A percentile compares a stretch with the other conserved stretches of the same genome.
phyloP scores from a whole-genome alignment of 2,329 filamentous ascomycete species.

The Xylariaceae sp. region DNA sequence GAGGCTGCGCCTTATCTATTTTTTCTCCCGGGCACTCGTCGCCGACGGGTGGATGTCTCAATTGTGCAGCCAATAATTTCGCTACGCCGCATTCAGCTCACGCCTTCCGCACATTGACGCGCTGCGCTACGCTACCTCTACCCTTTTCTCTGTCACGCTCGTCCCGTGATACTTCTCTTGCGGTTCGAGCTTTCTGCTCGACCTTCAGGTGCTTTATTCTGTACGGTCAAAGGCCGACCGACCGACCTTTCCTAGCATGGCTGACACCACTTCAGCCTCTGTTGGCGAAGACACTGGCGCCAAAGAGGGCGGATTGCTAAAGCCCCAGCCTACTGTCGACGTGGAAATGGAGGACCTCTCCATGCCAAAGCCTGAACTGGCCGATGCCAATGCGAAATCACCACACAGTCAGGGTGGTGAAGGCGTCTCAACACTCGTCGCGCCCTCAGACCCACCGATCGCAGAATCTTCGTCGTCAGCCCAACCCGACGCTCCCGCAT shows the following conservation, averaged over 20 bases:
- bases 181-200: conserved; percentile 6
- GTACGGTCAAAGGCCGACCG: conserved; percentile 11
- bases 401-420: conserved; percentile 20
- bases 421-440: conserved; percentile 19
- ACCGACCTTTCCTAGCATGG: conserved; percentile 21
- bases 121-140: conserved; percentile 10
- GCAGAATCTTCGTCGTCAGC: conserved; percentile 26
- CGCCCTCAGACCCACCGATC: conserved; percentile 22
- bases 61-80: conserved; percentile 19
- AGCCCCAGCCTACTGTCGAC: conserved; percentile 25
- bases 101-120: conserved; percentile 8
- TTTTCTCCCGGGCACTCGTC: conserved; percentile 10
- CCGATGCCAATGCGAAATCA: conserved; percentile 18
- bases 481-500: conserved; percentile 29
- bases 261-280: conserved; percentile 22
- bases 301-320: conserved; percentile 22
- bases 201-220: conserved; percentile 15
- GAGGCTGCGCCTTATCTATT: conserved; percentile 8
- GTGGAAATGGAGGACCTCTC: conserved; percentile 31
- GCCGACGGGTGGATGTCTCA: conserved; percentile 20
- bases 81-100: conserved; percentile 12
- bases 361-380: conserved; percentile 21
- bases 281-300: conserved; percentile 24
- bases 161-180: not conserved
- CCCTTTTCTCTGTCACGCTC: not conserved